A percentile compares a stretch with the other conserved stretches of the same genome.
Evolutionary conservation across 768 basidiomycete species (phyloP).

Genomic region (Termitomyces sp.): DNA sequence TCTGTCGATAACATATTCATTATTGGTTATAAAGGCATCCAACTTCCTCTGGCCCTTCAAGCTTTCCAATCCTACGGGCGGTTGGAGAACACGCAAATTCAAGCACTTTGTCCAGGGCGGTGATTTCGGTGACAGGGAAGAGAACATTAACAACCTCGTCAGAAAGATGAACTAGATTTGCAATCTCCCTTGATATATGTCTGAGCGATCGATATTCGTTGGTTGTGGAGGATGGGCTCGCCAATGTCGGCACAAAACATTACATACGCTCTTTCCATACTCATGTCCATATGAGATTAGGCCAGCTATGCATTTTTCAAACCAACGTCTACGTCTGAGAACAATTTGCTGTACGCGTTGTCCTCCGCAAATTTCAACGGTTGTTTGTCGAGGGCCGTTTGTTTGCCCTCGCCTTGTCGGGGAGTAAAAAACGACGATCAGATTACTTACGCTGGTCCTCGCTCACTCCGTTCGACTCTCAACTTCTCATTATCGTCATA

Average conservation of each 20-base stretch:
- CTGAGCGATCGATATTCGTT: slow-evolving; percentile 13
- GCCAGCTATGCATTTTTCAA: slow-evolving; percentile 14
- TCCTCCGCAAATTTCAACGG: no score
- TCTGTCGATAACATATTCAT: slow-evolving; percentile 3
- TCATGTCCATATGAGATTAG: slow-evolving; percentile 15
- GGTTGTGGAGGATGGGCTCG: slow-evolving; percentile 10
- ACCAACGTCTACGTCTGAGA: neutral
- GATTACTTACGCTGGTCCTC: neutral
- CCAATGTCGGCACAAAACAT: slow-evolving; percentile 11
- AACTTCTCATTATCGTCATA: neutral
- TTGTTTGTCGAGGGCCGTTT: no score
- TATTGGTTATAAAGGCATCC: slow-evolving; percentile 48
- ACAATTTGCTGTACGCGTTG: neutral
- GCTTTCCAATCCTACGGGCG: slow-evolving; percentile 97
- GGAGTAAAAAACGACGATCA: neutral
- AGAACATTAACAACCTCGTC: slow-evolving; percentile 96
- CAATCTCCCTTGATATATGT: slow-evolving; percentile 1
- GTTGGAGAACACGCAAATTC: slow-evolving; percentile 98
- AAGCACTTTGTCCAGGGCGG: slow-evolving; percentile 95
- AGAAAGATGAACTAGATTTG: slow-evolving; percentile 82
- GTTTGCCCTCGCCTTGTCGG: neutral
- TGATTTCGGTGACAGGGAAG: slow-evolving; percentile 96
- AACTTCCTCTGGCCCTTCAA: slow-evolving; percentile 99
- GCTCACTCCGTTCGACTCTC: neutral
- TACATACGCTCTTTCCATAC: slow-evolving; percentile 7